A percentile compares a stretch with the other conserved stretches of the same genome.
phyloP scores from a whole-genome alignment of 306 rosid genomes.

The Quercus glauca region DNA sequence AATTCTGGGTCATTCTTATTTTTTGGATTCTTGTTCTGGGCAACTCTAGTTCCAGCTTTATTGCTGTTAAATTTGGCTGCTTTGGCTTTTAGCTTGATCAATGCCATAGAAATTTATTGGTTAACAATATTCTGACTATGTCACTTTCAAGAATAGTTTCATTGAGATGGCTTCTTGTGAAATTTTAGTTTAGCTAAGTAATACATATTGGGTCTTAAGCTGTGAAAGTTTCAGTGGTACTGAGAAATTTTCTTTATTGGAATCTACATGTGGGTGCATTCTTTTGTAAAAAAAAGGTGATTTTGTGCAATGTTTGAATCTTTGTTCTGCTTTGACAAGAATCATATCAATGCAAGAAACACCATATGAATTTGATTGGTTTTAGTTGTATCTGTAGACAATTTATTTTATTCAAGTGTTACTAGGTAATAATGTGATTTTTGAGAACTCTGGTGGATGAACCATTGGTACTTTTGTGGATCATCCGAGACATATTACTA shows the following conservation, averaged over 20 bases:
- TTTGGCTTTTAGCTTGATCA: neutral
- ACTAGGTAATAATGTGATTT: neutral
- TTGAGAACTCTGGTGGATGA: neutral
- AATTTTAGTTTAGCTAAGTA: neutral
- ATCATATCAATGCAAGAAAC: neutral
- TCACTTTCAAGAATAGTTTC: neutral
- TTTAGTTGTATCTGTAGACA: neutral
- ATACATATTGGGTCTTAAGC: too few relatives aligned
- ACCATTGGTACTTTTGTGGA: neutral
- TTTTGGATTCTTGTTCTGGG: constrained; percentile 10
- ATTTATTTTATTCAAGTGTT: neutral
- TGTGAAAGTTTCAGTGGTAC: neutral
- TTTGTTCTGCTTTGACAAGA: neutral
- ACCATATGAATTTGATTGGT: neutral
- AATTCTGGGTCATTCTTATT: neutral
- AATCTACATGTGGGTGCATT: neutral
- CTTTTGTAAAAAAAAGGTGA: neutral
- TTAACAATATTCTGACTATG: neutral
- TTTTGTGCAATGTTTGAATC: neutral
- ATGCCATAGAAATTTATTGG: neutral
- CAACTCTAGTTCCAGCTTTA: neutral
- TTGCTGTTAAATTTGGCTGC: neutral
- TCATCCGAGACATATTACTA: neutral
- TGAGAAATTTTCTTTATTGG: neutral
- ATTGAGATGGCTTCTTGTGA: neutral